A percentile compares a stretch with the other conserved stretches of the same genome.
Conservation (phyloP, 345 rosid species). For the Sonneratia alba region DNA sequence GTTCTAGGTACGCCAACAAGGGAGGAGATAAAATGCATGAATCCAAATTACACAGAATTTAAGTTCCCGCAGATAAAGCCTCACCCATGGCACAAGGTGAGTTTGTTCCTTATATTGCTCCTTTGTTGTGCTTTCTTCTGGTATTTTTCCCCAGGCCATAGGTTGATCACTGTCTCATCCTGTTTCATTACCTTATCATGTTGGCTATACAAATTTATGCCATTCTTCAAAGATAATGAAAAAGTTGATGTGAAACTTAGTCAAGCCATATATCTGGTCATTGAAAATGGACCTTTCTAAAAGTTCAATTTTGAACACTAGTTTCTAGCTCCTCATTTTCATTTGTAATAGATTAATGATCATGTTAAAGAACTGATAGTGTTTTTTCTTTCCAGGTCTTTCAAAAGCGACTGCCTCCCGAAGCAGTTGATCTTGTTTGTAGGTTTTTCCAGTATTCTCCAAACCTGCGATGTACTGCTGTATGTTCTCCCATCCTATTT, state of each 20-base stretch:
- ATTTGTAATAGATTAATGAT: neutral
- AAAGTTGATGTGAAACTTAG: too few relatives aligned
- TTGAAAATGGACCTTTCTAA: too few relatives aligned
- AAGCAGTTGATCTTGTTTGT: conserved; percentile 95
- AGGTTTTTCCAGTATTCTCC: conserved; percentile 96
- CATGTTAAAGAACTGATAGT: neutral
- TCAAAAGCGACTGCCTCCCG: conserved; percentile 89
- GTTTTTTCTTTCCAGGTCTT: conserved; percentile 36
- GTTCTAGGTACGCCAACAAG: conserved; percentile 94
- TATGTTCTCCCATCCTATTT: conserved; percentile 27
- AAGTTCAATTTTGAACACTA: neutral
- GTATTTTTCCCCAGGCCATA: neutral
- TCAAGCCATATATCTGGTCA: too few relatives aligned
- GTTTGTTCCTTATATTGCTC: conserved; percentile 5
- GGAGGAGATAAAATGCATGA: conserved; percentile 99
- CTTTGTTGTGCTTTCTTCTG: neutral
- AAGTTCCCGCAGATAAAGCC: conserved; percentile 94
- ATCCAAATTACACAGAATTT: conserved; percentile 87
- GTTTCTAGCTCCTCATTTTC: neutral
- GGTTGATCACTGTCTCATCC: neutral
- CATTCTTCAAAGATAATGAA: too few relatives aligned
- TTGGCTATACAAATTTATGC: too few relatives aligned
- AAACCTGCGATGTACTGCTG: conserved; percentile 92
- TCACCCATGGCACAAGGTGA: conserved; percentile 97
- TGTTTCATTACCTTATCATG: neutral